Conservation (phyloP, 495 filamentous ascomycete species). For the Penicillium bialowiezense region DNA sequence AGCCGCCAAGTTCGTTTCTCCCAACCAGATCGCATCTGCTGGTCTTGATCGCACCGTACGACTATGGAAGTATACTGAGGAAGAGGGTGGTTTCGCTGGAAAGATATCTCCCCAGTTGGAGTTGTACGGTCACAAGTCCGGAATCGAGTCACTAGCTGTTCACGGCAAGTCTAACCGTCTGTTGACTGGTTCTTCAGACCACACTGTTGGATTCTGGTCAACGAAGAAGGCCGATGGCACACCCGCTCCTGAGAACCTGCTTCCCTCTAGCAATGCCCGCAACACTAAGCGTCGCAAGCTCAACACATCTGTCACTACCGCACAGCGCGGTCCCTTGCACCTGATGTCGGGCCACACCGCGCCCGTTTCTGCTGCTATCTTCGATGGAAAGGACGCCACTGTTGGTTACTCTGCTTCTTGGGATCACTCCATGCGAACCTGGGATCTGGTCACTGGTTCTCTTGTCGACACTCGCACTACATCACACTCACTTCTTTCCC, state of each 20-base stretch:
- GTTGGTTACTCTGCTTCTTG: constrained; percentile 85
- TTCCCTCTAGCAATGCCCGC: constrained; percentile 57
- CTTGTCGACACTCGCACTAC: constrained; percentile 78
- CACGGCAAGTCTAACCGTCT: constrained; percentile 72
- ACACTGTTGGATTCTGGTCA: constrained; percentile 80
- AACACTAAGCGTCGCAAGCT: constrained; percentile 76
- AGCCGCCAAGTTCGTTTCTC: constrained; percentile 74
- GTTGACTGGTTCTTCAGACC: constrained; percentile 78
- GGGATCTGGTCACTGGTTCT: constrained; percentile 77
- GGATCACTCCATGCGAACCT: constrained; percentile 86
- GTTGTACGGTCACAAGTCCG: constrained; percentile 78
- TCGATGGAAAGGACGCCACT: constrained; percentile 78
- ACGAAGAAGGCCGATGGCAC: constrained; percentile 70
- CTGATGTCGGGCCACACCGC: constrained; percentile 68
- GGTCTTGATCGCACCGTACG: constrained; percentile 80
- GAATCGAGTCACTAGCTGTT: constrained; percentile 73
- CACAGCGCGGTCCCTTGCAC: constrained; percentile 76
- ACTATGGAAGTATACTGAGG: constrained; percentile 80
- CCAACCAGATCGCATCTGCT: constrained; percentile 71
- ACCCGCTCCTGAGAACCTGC: constrained; percentile 59
- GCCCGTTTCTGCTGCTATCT: constrained; percentile 71
- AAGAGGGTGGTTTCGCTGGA: constrained; percentile 54
- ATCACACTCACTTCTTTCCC: constrained; percentile 73
- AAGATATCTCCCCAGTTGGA: constrained; percentile 74
- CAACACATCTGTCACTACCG: constrained; percentile 56